These are phyloP conservation scores for Stenocarpella maydis DNA, from an alignment of 2,329 filamentous ascomycete genomes.

Conservation along the genomic window DNA sequence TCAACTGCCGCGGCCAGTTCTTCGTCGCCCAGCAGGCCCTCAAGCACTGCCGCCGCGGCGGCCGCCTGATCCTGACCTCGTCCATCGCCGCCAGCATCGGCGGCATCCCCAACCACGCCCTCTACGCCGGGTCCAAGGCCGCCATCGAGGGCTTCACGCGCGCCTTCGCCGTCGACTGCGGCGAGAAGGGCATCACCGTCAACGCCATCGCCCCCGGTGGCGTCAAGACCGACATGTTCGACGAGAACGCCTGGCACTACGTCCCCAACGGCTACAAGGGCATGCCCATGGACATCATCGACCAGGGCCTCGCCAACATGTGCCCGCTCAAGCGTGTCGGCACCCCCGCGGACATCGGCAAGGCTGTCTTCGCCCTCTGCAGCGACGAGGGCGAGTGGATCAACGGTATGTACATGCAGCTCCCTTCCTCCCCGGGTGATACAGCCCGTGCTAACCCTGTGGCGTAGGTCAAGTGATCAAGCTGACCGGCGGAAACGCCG, in stretches of 20 bases:
- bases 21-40: constrained; percentile 80
- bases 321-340: constrained; percentile 69
- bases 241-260: constrained; percentile 73
- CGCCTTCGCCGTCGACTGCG: constrained; percentile 76
- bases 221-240: constrained; percentile 81
- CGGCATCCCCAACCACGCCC: constrained; percentile 73
- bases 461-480: constrained; percentile 49
- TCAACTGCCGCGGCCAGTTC: constrained; percentile 77
- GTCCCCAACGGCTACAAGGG: constrained; percentile 63
- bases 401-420: constrained; percentile 58
- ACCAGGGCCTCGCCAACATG: constrained; percentile 61
- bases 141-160: constrained; percentile 78
- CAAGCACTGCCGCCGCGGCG: constrained; percentile 73
- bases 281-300: constrained; percentile 61
- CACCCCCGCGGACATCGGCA: constrained; percentile 65
- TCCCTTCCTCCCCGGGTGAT: not conserved
- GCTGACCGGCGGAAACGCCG: constrained; percentile 47
- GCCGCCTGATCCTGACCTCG: constrained; percentile 76
- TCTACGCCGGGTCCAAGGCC: constrained; percentile 77
- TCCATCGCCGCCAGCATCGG: constrained; percentile 73
- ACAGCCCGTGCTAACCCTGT: constrained; percentile 28
- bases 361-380: constrained; percentile 63
- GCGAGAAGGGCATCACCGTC: constrained; percentile 72
- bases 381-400: constrained; percentile 70
- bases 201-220: constrained; percentile 78